Evolutionary conservation across 257 asterid species (phyloP).

Genomic region (Striga asiatica): DNA sequence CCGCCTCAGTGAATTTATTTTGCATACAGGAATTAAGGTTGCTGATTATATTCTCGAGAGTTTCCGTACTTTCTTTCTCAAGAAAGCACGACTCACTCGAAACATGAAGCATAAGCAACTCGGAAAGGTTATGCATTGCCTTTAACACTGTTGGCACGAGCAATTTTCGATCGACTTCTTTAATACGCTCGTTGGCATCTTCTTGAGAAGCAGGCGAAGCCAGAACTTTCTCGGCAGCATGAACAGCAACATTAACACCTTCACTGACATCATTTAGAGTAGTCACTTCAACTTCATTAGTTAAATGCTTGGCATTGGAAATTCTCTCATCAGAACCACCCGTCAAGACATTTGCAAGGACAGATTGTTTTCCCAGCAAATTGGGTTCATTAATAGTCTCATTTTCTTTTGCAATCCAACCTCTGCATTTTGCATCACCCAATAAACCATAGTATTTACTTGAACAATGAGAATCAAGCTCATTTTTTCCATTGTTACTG

Average conservation of each 20-base stretch:
- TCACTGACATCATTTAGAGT: conserved; percentile 37
- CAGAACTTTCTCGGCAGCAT: conserved; percentile 73
- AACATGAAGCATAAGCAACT: conserved; percentile 39
- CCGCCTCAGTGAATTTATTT: conserved; percentile 21
- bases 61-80: conserved; percentile 34
- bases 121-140: conserved; percentile 54
- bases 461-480: too few relatives aligned
- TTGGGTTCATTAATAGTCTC: conserved; percentile 23
- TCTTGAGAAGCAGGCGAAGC: conserved; percentile 71
- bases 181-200: conserved; percentile 28
- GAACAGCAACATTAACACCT: conserved; percentile 57
- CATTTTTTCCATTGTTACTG: conserved; percentile 20
- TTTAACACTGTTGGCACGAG: conserved; percentile 38
- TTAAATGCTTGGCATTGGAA: conserved; percentile 20
- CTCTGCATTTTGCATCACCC: too few relatives aligned
- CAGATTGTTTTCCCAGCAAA: conserved; percentile 23
- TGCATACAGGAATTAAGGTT: conserved; percentile 49
- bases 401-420: too few relatives aligned
- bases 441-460: too few relatives aligned
- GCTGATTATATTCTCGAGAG: conserved; percentile 34
- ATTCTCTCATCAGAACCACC: conserved; percentile 22
- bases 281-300: conserved; percentile 30
- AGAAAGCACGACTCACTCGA: conserved; percentile 30
- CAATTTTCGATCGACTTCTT: conserved; percentile 28
- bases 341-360: conserved; percentile 14